Evolutionary conservation across 108 stramenopile genomes (phyloP).

Genomic region (Fragilariopsis cylindrus): DNA sequence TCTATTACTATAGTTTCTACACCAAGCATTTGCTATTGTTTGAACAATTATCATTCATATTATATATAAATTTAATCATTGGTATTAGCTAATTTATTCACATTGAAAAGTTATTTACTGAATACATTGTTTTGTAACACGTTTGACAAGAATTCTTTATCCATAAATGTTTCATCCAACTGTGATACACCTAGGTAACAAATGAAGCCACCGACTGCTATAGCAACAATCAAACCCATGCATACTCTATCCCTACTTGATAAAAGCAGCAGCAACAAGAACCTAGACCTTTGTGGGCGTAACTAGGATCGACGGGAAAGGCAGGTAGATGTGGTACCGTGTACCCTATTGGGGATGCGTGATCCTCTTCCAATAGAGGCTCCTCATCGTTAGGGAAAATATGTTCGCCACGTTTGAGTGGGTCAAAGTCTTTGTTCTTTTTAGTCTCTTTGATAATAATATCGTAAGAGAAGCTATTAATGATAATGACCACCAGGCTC

Average conservation of each 20-base stretch:
- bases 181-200: conserved; percentile 15
- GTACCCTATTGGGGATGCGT: conserved; percentile 57
- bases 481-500: conserved; percentile 61
- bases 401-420: not conserved
- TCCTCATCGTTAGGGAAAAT: conserved; percentile 49
- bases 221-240: not conserved
- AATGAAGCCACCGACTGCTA: conserved; percentile 10
- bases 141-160: conserved; percentile 4
- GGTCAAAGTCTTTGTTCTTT: not conserved
- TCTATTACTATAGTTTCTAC: too few relatives aligned
- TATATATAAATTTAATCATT: not conserved
- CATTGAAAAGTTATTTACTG: not conserved
- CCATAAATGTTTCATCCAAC: conserved; percentile 1
- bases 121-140: not conserved
- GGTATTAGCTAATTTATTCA: not conserved
- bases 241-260: conserved; percentile 5
- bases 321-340: conserved; percentile 69
- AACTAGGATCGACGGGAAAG: conserved; percentile 54
- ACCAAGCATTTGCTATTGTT: too few relatives aligned
- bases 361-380: conserved; percentile 55
- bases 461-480: conserved; percentile 48
- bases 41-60: too few relatives aligned
- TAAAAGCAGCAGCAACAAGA: not conserved
- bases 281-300: conserved; percentile 32
- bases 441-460: conserved; percentile 29